Percentiles rank a stretch among this genome's conserved stretches.
Evolutionary conservation across 2,329 filamentous ascomycete genomes (phyloP).

Genomic region (Alternaria postmessia): DNA sequence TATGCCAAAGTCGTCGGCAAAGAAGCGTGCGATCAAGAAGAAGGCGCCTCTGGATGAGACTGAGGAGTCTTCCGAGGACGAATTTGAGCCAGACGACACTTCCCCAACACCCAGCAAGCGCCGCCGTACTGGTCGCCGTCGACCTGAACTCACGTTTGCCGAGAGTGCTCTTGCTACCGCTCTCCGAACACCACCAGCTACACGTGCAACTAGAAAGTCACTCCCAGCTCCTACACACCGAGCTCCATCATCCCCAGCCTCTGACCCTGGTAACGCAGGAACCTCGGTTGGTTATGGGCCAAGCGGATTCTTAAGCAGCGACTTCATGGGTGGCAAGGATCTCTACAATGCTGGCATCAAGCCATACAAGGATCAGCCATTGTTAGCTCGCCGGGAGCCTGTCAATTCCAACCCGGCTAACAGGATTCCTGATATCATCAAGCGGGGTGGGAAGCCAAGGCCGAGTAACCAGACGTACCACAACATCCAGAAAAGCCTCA

Average conservation of each 20-base stretch:
- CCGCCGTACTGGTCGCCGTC: conserved; percentile 13
- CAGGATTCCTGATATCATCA: conserved; percentile 16
- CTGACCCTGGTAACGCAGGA: background rate
- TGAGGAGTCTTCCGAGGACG: conserved; percentile 16
- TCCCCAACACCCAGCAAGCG: conserved; percentile 22
- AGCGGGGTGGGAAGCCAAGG: conserved; percentile 9
- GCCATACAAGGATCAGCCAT: conserved; percentile 20
- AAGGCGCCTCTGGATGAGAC: conserved; percentile 7
- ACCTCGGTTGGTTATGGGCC: background rate
- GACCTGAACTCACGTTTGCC: conserved; percentile 16
- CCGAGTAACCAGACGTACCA: conserved; percentile 5
- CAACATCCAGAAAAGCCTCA: conserved; percentile 10
- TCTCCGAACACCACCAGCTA: background rate
- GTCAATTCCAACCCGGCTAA: conserved; percentile 17
- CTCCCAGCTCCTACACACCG: background rate
- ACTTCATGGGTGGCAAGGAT: background rate
- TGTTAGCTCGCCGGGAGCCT: conserved; percentile 21
- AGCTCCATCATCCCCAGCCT: background rate
- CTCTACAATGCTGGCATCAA: background rate
- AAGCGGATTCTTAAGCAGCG: background rate
- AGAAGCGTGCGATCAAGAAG: conserved; percentile 12
- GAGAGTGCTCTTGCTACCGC: conserved; percentile 14
- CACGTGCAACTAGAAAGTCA: conserved; percentile 5
- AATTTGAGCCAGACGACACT: conserved; percentile 12
- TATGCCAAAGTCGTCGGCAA: background rate